Evolutionary conservation across 2,329 filamentous ascomycete species (phyloP).

Genomic region (Didymella keratinophila): DNA sequence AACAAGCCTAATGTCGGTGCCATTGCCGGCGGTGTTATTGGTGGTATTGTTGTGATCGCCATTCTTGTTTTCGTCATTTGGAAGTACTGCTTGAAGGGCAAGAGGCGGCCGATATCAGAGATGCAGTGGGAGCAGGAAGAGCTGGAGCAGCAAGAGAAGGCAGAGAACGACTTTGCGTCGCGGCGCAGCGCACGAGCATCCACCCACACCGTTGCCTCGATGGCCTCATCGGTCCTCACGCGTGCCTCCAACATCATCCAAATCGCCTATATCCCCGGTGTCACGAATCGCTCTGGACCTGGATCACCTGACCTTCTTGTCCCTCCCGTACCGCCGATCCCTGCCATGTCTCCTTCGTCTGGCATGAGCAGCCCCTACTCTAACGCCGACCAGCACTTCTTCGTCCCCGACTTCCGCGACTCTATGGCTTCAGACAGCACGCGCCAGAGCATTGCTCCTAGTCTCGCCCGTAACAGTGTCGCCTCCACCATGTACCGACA

Average conservation of each 20-base stretch:
- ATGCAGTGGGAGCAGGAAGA: slow-evolving; percentile 65
- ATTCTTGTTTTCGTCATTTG: slow-evolving; percentile 81
- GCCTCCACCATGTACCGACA: slow-evolving; percentile 94
- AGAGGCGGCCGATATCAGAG: slow-evolving; percentile 68
- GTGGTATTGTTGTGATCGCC: slow-evolving; percentile 79
- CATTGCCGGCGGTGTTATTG: slow-evolving; percentile 90
- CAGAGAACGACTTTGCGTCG: slow-evolving; percentile 63
- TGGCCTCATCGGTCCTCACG: slow-evolving; percentile 94
- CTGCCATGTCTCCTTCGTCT: slow-evolving; percentile 65
- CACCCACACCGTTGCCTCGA: slow-evolving; percentile 85
- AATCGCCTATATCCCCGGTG: slow-evolving; percentile 97
- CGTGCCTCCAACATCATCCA: slow-evolving; percentile 98
- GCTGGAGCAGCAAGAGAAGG: slow-evolving; percentile 64
- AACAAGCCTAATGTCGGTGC: slow-evolving; percentile 73
- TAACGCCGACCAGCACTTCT: slow-evolving; percentile 82
- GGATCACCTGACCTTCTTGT: slow-evolving; percentile 82
- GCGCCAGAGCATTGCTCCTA: slow-evolving; percentile 59
- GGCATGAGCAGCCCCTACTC: slow-evolving; percentile 66
- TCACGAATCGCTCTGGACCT: slow-evolving; percentile 88
- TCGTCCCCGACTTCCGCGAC: slow-evolving; percentile 89
- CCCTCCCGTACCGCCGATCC: slow-evolving; percentile 93
- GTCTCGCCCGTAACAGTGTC: slow-evolving; percentile 65
- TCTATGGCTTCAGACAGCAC: slow-evolving; percentile 87
- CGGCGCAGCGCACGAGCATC: slow-evolving; percentile 72
- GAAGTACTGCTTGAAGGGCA: slow-evolving; percentile 85